These are phyloP conservation scores for Tuctoria greenei DNA, from an alignment of 176 grass and related monocot genomes.

Conservation along the genomic window DNA sequence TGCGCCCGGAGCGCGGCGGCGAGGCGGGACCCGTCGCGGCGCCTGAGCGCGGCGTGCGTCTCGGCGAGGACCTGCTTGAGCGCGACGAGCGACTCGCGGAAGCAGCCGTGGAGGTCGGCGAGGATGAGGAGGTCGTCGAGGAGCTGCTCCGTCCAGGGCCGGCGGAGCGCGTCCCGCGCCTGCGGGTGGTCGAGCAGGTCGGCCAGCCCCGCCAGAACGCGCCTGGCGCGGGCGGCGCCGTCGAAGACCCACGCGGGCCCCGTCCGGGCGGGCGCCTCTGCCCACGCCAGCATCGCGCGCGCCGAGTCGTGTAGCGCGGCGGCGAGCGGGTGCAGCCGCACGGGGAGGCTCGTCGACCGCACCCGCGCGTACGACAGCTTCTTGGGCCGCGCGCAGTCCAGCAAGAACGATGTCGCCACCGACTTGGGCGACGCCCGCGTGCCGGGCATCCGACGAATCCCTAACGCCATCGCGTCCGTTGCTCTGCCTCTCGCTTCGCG, in stretches of 20 bases:
- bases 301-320: slow-evolving; percentile 48
- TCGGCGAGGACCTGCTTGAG: slow-evolving; percentile 50
- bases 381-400: slow-evolving; percentile 54
- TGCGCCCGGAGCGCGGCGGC: slow-evolving; percentile 47
- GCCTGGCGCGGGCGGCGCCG: neutral
- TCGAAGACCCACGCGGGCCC: slow-evolving; percentile 41
- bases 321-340: slow-evolving; percentile 62
- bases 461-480: slow-evolving; percentile 54
- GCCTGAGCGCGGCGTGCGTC: slow-evolving; percentile 44
- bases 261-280: slow-evolving; percentile 34
- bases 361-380: slow-evolving; percentile 50
- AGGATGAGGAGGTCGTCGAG: slow-evolving; percentile 64
- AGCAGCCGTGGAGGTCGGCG: slow-evolving; percentile 52
- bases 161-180: slow-evolving; percentile 50
- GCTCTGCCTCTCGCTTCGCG: neutral
- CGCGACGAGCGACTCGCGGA: slow-evolving; percentile 45
- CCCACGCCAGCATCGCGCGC: slow-evolving; percentile 42
- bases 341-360: slow-evolving; percentile 58
- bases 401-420: slow-evolving; percentile 40
- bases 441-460: slow-evolving; percentile 44
- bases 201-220: slow-evolving; percentile 32
- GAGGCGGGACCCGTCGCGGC: slow-evolving; percentile 47
- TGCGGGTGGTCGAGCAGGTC: slow-evolving; percentile 64
- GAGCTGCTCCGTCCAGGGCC: slow-evolving; percentile 49
- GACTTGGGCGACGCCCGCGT: slow-evolving; percentile 38